Evolutionary conservation across 140 eudicot species (phyloP).

Genomic region (Stevia rebaudiana): DNA sequence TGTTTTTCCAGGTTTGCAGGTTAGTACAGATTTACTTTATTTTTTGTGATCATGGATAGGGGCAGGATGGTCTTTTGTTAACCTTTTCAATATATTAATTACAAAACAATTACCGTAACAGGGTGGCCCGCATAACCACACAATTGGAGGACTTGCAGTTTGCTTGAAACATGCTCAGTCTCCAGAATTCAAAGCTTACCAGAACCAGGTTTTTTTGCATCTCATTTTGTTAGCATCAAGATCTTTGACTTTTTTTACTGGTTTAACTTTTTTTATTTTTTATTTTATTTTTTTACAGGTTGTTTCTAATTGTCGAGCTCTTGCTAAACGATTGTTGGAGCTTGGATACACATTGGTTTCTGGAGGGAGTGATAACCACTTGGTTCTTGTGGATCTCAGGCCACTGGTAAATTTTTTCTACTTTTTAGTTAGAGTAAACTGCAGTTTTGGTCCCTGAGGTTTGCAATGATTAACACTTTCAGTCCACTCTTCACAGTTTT

Average conservation of each 20-base stretch:
- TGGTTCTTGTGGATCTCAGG: constrained; percentile 89
- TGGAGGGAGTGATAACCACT: constrained; percentile 94
- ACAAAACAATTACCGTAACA: constrained; percentile 12
- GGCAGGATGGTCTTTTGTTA: neutral
- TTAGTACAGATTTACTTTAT: constrained; percentile 14
- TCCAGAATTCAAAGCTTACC: constrained; percentile 80
- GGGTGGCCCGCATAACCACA: constrained; percentile 99
- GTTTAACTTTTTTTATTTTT: neutral
- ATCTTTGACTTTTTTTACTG: neutral
- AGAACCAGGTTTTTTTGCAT: constrained; percentile 33
- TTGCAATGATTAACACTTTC: too few species aligned
- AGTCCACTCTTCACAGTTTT: too few species aligned
- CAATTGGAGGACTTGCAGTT: constrained; percentile 84
- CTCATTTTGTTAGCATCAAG: neutral
- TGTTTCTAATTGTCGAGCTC: constrained; percentile 80
- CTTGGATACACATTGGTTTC: constrained; percentile 84
- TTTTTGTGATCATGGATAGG: neutral
- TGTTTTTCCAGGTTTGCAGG: constrained; percentile 98
- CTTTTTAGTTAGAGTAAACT: too few species aligned
- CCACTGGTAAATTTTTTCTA: constrained; percentile 48
- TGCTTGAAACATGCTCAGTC: constrained; percentile 87
- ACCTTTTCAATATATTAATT: neutral
- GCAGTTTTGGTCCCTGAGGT: too few species aligned
- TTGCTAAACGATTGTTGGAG: constrained; percentile 57
- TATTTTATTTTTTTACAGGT: constrained; percentile 41